Conservation (phyloP, 768 basidiomycete species). For the Leccinum broughii region DNA sequence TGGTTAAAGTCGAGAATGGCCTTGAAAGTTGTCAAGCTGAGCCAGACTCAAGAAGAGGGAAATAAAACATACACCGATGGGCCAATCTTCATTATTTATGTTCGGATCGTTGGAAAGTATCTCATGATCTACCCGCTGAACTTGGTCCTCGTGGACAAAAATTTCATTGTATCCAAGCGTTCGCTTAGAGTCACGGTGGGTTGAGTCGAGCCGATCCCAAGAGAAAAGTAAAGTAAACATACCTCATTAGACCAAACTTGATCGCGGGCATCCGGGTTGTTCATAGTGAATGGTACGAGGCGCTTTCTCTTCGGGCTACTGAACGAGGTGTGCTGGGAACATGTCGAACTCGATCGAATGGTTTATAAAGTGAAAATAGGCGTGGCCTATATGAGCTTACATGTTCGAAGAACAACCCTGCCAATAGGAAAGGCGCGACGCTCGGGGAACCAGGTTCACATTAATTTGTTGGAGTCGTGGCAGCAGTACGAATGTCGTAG, state of each 20-base stretch:
- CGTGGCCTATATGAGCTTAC: conserved; percentile 3
- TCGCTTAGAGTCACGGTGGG: background rate
- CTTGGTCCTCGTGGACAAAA: background rate
- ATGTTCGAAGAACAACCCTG: background rate
- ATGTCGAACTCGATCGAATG: no score
- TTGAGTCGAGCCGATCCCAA: background rate
- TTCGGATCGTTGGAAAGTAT: conserved; percentile 2
- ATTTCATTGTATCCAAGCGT: background rate
- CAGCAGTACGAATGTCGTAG: background rate
- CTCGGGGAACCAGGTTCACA: background rate
- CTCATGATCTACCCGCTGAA: conserved; percentile 1
- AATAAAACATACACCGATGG: background rate
- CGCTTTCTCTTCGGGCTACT: background rate
- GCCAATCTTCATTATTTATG: background rate
- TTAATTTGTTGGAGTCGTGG: background rate
- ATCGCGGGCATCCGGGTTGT: background rate
- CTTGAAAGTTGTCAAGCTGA: background rate
- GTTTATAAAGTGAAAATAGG: conserved; percentile 6
- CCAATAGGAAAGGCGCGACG: background rate
- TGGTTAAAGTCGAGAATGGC: conserved; percentile 6
- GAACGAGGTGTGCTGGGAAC: background rate
- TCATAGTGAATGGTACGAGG: background rate
- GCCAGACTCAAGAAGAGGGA: background rate
- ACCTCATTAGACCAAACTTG: background rate
- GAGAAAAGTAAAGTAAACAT: background rate